Percentiles rank a stretch among this genome's conserved stretches.
These are phyloP conservation scores for Globisporangium barbulae DNA, from an alignment of 352 stramenopile genomes.

Conservation along the genomic window DNA sequence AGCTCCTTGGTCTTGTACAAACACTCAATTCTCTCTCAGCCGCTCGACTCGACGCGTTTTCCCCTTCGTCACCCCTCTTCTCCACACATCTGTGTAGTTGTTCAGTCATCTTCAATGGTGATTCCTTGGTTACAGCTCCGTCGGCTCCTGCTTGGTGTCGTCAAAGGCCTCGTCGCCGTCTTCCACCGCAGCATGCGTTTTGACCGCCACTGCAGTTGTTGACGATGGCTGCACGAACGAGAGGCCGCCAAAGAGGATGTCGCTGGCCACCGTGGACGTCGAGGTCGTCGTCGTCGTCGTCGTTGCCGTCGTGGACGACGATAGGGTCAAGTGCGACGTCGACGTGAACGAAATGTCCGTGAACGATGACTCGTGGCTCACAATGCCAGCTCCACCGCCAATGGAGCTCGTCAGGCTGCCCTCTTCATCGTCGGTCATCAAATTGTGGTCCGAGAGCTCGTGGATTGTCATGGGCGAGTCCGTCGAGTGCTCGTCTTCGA, in stretches of 20 bases:
- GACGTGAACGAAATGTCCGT: constrained; percentile 20
- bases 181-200: not conserved
- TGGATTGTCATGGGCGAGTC: constrained; percentile 49
- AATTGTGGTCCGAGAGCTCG: constrained; percentile 38
- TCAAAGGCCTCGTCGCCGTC: constrained; percentile 9
- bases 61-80: not conserved
- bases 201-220: not conserved
- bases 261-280: not conserved
- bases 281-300: not conserved
- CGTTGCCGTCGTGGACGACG: not conserved
- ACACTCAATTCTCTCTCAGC: not conserved
- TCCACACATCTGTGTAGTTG: no score
- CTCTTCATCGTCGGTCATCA: constrained; percentile 16
- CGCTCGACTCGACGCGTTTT: not conserved
- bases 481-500: constrained; percentile 18
- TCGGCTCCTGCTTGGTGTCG: constrained; percentile 16
- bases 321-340: constrained; percentile 2
- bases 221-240: constrained; percentile 13
- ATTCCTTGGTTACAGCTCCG: not conserved
- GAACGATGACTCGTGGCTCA: constrained; percentile 19
- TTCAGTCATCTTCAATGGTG: not conserved
- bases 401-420: constrained; percentile 5
- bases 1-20: constrained; percentile 6
- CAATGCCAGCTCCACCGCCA: not conserved
- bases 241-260: constrained; percentile 19